Evolutionary conservation across 257 asterid genomes (phyloP), one percentile per base, ranked within the genome.

Genomic region (Echium plantagineum): DNA sequence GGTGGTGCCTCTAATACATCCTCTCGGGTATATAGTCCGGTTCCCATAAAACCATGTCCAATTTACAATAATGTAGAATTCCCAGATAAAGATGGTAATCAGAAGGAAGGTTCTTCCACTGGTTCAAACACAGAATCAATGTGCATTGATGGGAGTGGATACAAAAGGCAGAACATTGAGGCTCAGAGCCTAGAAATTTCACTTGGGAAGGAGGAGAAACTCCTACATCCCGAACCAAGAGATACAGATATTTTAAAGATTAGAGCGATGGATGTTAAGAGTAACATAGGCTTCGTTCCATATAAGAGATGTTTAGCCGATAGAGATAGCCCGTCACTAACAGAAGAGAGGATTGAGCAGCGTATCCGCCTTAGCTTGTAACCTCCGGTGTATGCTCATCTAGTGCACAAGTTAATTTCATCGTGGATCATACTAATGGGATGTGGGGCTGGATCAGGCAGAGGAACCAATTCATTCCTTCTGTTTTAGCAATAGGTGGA

Each of bases 281-380:
- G 74, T 16, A 68, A 74, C 59, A 76, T 69, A 71, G 98, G 98
- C 3, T 90, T 90, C 61, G 76, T 85, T 58, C 98, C 97, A 0
- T 90, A 87, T 64, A 90, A 85, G 72, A 79, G 96, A 71, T 85
- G 94, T 71, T 61, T 83, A 19, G 71, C 74, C 0, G 81, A 86
- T 38, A 77, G 74, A 60, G 75, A 71, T 48, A 52, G 51, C 26
- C 19, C 48, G 3, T 68, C 80, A 35, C 59, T 74, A 6, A 71
- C 60, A 69, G 83, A 81, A 55, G 94, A 81, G 63, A 80, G 83
- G 71, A 89, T 77, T 64, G 83, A 78, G 24, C 94, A 80, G 42
- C 75, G 85, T 49, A 60, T 72, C 20, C 86, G 86, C 19, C 83
- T 83, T 52, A 80, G 90, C 71, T 74, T 79, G 69, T 82, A 81